These are phyloP conservation scores for Dioszegia crocea DNA, from an alignment of 768 basidiomycete genomes.

Conservation along the genomic window DNA sequence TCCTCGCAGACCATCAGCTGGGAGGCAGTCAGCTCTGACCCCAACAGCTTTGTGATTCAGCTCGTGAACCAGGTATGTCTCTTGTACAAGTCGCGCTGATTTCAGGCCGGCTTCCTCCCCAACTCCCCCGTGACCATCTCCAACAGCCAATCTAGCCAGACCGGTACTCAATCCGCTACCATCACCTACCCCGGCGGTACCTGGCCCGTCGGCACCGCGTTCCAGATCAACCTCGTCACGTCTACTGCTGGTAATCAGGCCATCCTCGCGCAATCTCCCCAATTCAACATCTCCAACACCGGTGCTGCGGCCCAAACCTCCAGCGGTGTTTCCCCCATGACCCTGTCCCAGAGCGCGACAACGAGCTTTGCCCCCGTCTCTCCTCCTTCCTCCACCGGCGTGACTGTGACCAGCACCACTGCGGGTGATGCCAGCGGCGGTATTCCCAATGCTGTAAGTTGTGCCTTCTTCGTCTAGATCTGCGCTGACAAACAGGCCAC, in stretches of 20 bases:
- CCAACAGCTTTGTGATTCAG: constrained; percentile 63
- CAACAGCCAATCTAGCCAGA: constrained; percentile 54
- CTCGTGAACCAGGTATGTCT: constrained; percentile 60
- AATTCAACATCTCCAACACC: constrained; percentile 57
- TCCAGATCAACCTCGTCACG: constrained; percentile 68
- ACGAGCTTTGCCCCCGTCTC: neutral
- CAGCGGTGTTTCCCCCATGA: constrained; percentile 1
- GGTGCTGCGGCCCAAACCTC: constrained; percentile 47
- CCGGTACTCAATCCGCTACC: constrained; percentile 56
- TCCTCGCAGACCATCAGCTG: constrained; percentile 59
- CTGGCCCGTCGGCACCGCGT: constrained; percentile 62
- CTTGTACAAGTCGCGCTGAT: constrained; percentile 28
- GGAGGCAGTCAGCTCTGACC: constrained; percentile 65
- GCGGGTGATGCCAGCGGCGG: constrained; percentile 21
- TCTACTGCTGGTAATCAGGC: constrained; percentile 54
- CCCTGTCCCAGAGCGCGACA: neutral
- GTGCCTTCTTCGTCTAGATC: neutral
- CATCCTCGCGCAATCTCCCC: constrained; percentile 67
- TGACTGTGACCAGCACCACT: constrained; percentile 1
- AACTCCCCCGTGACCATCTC: constrained; percentile 37
- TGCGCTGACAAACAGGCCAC: constrained; percentile 12
- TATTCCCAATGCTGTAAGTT: constrained; percentile 30
- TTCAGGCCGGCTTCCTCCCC: constrained; percentile 28
- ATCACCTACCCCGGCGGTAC: constrained; percentile 56
- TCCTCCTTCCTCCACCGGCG: neutral